phyloP scores from a whole-genome alignment of 1,284 basidiomycete genomes.

The Athelia psychrophila region DNA sequence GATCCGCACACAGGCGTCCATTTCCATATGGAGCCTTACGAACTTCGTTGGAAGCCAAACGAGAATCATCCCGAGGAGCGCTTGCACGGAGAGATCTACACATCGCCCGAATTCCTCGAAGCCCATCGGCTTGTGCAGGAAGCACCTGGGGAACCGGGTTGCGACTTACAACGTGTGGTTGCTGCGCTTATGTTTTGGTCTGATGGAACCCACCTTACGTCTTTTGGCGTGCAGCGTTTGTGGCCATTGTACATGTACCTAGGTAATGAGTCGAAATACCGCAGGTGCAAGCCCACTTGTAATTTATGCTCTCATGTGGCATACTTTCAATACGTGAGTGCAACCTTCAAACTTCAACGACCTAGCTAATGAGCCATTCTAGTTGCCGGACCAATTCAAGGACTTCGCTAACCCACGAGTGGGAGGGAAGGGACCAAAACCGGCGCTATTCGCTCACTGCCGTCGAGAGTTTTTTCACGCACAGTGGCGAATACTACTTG shows the following conservation, averaged over 20 bases:
- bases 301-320: conserved; percentile 18
- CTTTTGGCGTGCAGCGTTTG: conserved; percentile 23
- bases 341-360: not conserved
- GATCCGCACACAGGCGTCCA: conserved; percentile 6
- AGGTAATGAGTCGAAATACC: conserved; percentile 26
- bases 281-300: conserved; percentile 12
- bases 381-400: conserved; percentile 16
- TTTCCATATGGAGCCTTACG: conserved; percentile 18
- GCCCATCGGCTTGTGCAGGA: conserved; percentile 17
- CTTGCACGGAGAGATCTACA: conserved; percentile 16
- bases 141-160: conserved; percentile 13
- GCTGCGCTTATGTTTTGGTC: conserved; percentile 20
- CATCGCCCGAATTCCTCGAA: conserved; percentile 15
- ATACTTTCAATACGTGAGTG: conserved; percentile 13
- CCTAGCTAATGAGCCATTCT: conserved; percentile 1
- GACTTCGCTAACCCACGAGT: conserved; percentile 5
- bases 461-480: conserved; percentile 26
- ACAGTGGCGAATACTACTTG: conserved; percentile 20
- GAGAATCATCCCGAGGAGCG: conserved; percentile 7
- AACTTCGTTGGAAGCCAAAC: conserved; percentile 12
- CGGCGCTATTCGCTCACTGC: conserved; percentile 18
- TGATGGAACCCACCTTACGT: conserved; percentile 23
- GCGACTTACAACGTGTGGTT: conserved; percentile 17
- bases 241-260: conserved; percentile 30
- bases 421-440: conserved; percentile 1